These are phyloP conservation scores for Populus tremula DNA, from an alignment of 345 rosid species.

Conservation along the genomic window DNA sequence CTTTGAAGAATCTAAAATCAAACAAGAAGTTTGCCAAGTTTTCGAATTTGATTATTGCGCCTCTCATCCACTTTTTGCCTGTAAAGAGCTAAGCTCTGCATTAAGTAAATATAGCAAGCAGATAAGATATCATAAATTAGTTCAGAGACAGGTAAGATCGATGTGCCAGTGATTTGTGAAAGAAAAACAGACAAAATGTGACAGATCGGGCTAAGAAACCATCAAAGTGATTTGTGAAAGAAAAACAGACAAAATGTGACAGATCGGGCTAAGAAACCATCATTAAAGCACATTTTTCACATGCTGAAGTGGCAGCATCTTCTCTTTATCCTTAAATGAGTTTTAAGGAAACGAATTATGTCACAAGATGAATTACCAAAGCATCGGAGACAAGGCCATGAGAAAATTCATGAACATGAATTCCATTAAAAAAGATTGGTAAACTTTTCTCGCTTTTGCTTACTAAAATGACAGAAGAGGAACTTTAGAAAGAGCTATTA, in stretches of 20 bases:
- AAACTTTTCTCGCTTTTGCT: background rate
- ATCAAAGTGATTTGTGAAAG: background rate
- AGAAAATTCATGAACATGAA: too few species aligned
- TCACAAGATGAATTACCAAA: background rate
- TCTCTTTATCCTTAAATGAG: background rate
- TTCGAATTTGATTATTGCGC: constrained; percentile 30
- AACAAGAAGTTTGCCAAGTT: background rate
- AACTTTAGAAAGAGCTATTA: background rate
- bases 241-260: background rate
- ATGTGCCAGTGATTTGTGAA: background rate
- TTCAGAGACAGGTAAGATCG: background rate
- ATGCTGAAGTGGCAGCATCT: background rate
- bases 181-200: background rate
- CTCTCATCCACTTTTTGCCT: constrained; percentile 87
- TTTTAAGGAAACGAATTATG: background rate
- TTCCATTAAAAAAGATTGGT: too few species aligned
- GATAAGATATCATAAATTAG: constrained; percentile 1
- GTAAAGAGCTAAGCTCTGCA: constrained; percentile 77
- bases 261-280: background rate
- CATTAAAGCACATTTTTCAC: background rate
- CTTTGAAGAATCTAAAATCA: background rate
- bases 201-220: too few species aligned
- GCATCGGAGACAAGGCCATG: background rate
- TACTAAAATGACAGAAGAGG: background rate
- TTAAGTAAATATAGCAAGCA: background rate